These are phyloP conservation scores for Entomortierella parvispora DNA, from an alignment of 192 early-diverging fungal species.

Conservation along the genomic window DNA sequence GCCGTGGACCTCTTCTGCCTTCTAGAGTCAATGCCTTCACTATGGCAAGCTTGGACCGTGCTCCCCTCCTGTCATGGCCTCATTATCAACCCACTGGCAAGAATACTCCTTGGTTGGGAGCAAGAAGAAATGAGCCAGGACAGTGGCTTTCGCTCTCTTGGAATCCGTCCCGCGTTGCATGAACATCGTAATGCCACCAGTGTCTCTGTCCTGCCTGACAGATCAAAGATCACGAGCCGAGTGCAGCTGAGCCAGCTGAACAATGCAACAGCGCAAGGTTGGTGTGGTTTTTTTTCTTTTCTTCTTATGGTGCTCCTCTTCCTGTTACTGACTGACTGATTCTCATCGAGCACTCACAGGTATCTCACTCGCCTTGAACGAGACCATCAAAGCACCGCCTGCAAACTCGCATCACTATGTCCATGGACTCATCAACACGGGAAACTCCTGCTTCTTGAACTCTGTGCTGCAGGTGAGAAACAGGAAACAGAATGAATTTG, in stretches of 20 bases:
- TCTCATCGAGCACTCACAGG: neutral
- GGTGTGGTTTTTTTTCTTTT: neutral
- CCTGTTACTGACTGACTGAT: neutral
- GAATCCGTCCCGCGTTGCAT: no score
- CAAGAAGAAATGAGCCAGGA: neutral
- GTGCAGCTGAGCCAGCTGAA: slow-evolving; percentile 31
- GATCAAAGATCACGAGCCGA: slow-evolving; percentile 47
- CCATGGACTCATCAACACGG: slow-evolving; percentile 86
- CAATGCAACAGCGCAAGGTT: slow-evolving; percentile 21
- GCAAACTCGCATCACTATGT: slow-evolving; percentile 38
- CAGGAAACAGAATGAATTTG: neutral
- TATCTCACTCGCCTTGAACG: slow-evolving; percentile 16
- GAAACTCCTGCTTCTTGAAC: slow-evolving; percentile 96
- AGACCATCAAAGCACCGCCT: slow-evolving; percentile 1
- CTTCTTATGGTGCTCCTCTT: neutral
- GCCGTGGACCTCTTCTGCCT: slow-evolving; percentile 16
- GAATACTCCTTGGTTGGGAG: slow-evolving; percentile 44
- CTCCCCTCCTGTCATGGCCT: slow-evolving; percentile 4
- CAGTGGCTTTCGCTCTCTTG: neutral
- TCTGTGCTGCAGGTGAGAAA: slow-evolving; percentile 82
- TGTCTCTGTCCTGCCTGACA: slow-evolving; percentile 3
- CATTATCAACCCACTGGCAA: slow-evolving; percentile 20
- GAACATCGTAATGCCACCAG: slow-evolving; percentile 29
- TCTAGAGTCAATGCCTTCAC: slow-evolving; percentile 21
- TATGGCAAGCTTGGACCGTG: slow-evolving; percentile 9